These are phyloP conservation scores for Chlorella sp. DNA, from an alignment of 139 green algal genomes.

Conservation along the genomic window DNA sequence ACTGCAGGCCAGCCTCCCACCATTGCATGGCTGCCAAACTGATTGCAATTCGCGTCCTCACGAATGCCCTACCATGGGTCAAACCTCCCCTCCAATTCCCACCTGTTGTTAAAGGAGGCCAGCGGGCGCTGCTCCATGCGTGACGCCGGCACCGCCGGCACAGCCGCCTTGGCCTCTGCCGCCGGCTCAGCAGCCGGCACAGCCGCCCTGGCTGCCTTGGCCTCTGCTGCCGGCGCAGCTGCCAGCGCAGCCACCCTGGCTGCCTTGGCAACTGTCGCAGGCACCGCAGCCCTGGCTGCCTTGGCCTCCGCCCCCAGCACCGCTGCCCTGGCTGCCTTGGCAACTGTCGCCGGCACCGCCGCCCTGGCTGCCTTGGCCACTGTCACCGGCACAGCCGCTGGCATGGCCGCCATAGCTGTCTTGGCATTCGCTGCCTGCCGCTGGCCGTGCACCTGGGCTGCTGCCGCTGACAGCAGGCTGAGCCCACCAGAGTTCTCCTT, in stretches of 20 bases:
- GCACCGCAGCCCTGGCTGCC: no score
- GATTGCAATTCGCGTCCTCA: background rate
- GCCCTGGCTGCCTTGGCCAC: background rate
- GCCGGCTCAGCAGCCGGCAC: background rate
- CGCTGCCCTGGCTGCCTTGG: background rate
- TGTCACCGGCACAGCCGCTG: background rate
- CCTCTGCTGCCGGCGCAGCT: background rate
- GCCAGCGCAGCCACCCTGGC: no score
- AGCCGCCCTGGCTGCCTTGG: background rate
- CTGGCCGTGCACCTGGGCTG: background rate
- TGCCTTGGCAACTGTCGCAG: background rate
- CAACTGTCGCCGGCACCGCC: background rate
- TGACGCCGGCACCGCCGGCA: background rate
- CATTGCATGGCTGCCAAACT: background rate
- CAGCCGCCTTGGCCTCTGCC: background rate
- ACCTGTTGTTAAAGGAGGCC: constrained; percentile 7
- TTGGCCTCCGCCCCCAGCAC: background rate
- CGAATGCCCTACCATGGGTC: background rate
- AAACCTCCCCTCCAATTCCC: background rate
- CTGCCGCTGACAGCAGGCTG: constrained; percentile 5
- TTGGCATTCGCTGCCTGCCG: background rate
- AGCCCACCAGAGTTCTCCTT: constrained; percentile 1
- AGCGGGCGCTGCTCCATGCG: constrained; percentile 25
- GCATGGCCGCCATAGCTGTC: background rate
- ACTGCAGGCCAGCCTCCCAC: background rate